phyloP scores from a whole-genome alignment of 2,329 filamentous ascomycete genomes.

The Aureobasidium sp. region DNA sequence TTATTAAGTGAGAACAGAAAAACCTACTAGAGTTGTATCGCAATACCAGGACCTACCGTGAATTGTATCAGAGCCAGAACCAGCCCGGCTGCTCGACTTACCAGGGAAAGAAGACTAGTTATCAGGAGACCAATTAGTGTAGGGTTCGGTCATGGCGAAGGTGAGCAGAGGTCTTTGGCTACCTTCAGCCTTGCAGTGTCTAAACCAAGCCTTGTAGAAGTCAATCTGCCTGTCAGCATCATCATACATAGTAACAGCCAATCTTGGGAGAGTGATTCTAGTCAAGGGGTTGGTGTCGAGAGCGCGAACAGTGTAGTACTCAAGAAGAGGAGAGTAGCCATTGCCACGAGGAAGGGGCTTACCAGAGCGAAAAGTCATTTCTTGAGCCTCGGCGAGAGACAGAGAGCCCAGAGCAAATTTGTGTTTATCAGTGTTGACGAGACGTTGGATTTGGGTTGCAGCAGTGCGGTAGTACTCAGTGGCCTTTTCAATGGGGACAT shows the following conservation, averaged over 20 bases:
- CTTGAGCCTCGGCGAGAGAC: background rate
- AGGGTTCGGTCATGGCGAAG: background rate
- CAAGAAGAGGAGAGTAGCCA: conserved; percentile 1
- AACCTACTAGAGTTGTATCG: background rate
- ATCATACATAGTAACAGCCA: background rate
- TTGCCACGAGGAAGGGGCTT: background rate
- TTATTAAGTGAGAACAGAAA: background rate
- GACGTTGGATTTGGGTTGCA: background rate
- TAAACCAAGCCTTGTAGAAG: conserved; percentile 6
- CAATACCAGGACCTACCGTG: background rate
- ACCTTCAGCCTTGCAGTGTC: background rate
- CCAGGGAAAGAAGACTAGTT: background rate
- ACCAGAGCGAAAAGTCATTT: background rate
- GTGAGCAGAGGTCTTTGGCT: background rate
- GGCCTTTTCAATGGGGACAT: background rate
- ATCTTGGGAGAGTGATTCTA: background rate
- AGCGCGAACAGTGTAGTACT: background rate
- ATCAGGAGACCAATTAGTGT: background rate
- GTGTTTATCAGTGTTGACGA: background rate
- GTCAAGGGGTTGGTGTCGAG: background rate
- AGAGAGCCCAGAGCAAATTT: background rate
- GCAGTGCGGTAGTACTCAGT: background rate
- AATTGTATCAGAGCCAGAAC: background rate
- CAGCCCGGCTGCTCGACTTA: background rate
- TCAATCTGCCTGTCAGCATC: conserved; percentile 2